Evolutionary conservation across 495 filamentous ascomycete genomes (phyloP), one percentile per base, ranked within the genome.

Genomic region (Xylaria flabelliformis): DNA sequence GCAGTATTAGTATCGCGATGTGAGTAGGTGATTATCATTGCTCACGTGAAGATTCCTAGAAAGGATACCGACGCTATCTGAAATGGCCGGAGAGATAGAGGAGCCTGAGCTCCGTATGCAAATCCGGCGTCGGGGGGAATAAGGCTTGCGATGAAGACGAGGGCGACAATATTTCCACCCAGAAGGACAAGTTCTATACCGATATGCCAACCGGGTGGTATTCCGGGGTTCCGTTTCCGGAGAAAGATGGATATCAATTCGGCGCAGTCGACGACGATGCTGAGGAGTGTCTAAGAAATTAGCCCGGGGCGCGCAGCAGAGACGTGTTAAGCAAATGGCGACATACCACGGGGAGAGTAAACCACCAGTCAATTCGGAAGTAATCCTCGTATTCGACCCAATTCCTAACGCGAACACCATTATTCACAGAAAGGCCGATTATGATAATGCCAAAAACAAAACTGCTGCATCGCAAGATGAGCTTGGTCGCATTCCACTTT

Each of bases 121-220:
- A 36, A 39, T 41, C 41, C 21, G 8, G 29, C 10, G 1, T 17
- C 41, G 42, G 41, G 17, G 3, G 55, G 68, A 3, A 63, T 51
- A 17, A 7, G 3, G 21, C 4, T n/a, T 48, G 26, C 7, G 10
- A 70, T 9, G 29, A 70, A 64, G 46, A 63, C n/a, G 58, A 51
- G 26, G 32, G 58, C 68, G 42, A 53, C 29, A 29, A 70, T 15
- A 53, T 53, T 51, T n/a, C 68, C 68, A 8, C 68, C 68, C 8
- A 51, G n/a, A 13, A 70, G 29, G 32, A 29, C 34, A 24, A 70
- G 68, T 34, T 70, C 68, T 1, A 29, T 1, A 9, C 68, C 68
- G 34, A 70, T 63, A 21, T 70, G 68, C 56, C 41, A 70, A n/a
- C 68, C 68, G 9, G 68, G 68, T 1, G 21, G 68, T 9, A 63